Percentiles rank a stretch among this genome's conserved stretches.
phyloP scores from a whole-genome alignment of 192 early-diverging fungal genomes.

The Entrophospora sp. region DNA sequence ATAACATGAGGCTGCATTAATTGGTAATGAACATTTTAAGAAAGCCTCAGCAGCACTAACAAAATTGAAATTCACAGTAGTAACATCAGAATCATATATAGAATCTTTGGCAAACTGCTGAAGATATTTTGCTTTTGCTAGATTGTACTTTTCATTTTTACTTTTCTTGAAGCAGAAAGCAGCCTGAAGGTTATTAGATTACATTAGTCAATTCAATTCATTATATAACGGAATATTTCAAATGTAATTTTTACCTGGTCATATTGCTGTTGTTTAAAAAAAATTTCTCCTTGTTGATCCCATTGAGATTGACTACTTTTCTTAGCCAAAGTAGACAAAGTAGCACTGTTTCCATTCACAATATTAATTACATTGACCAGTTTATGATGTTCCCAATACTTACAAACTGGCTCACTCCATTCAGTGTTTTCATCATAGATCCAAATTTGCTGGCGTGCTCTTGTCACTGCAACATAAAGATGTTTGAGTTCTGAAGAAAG shows the following conservation, averaged over 20 bases:
- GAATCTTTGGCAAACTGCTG: too few species aligned
- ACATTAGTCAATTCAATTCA: neutral
- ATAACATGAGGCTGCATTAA: neutral
- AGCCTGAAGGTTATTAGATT: neutral
- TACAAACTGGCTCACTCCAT: neutral
- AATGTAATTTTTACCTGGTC: neutral
- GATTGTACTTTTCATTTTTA: neutral
- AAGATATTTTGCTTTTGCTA: too few species aligned
- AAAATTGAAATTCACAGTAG: too few species aligned
- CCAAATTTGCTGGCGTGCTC: neutral
- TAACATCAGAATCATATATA: neutral
- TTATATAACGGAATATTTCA: too few species aligned
- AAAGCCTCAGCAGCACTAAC: slow-evolving; percentile 7
- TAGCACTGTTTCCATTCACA: too few species aligned
- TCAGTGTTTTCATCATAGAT: too few species aligned
- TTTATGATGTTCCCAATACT: too few species aligned
- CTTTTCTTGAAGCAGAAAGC: too few species aligned
- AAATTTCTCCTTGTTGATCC: neutral
- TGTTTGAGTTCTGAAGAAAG: neutral
- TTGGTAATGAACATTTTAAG: neutral
- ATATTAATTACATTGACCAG: too few species aligned
- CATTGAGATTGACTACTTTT: neutral
- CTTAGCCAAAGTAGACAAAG: too few species aligned
- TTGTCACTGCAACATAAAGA: neutral
- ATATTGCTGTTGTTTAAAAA: neutral